A percentile compares a stretch with the other conserved stretches of the same genome.
These are phyloP conservation scores for Cornus florida DNA, from an alignment of 148 eudicot genomes.

Conservation along the genomic window DNA sequence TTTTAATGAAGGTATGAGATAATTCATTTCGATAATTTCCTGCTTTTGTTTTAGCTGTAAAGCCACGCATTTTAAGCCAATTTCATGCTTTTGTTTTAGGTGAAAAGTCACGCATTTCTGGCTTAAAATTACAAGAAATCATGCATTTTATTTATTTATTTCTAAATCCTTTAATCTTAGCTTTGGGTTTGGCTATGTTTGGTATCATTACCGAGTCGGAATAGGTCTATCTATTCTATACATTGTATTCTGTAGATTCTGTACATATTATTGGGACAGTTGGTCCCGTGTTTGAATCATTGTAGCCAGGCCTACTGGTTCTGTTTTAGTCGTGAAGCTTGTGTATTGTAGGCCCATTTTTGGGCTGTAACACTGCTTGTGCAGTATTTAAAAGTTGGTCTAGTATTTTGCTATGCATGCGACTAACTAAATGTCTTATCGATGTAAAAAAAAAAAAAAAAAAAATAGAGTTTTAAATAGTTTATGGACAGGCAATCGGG, in stretches of 20 bases:
- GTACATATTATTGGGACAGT: too few relatives aligned
- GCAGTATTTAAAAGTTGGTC: too few relatives aligned
- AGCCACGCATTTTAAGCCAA: too few relatives aligned
- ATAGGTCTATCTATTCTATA: too few relatives aligned
- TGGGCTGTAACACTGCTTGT: too few relatives aligned
- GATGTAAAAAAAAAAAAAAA: too few relatives aligned
- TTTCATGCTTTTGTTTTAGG: too few relatives aligned
- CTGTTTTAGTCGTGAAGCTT: neutral
- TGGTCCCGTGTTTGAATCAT: neutral
- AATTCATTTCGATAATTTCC: neutral
- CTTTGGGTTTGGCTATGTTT: neutral
- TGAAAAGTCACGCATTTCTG: neutral
- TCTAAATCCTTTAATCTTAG: neutral
- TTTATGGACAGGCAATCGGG: neutral
- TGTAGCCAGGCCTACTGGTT: neutral
- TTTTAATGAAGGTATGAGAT: constrained; percentile 82
- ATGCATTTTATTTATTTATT: neutral
- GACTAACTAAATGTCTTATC: neutral
- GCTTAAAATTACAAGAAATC: neutral
- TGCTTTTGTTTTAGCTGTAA: neutral
- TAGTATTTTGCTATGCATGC: too few relatives aligned
- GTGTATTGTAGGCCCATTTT: neutral
- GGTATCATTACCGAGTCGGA: neutral
- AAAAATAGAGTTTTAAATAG: too few relatives aligned
- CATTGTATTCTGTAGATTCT: too few relatives aligned